Evolutionary conservation across 805 yeast genomes (phyloP), one percentile per base, ranked within the genome.

Genomic region (Candida koratica): DNA sequence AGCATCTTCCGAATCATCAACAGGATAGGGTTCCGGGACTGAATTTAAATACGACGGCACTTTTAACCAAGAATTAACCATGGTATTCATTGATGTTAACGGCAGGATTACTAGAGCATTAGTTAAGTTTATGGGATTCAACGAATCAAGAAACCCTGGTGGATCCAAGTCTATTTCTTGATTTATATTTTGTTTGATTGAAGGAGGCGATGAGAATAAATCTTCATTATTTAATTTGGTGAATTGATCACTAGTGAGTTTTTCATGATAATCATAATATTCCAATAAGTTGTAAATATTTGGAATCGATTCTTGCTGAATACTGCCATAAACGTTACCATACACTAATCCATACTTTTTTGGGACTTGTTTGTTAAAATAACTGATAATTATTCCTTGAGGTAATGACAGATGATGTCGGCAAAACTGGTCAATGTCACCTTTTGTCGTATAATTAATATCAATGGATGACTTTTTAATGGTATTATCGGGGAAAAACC

Each of bases 61-160:
- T 8, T 36, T 31, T 10, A 53, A 37, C 58, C 59, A 55, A 28
- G 33, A 37, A 10, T 36, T 30, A 37, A 48, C 51, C 49, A 64
- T 52, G 10, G 63, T 61, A 31, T 50, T 58, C 28, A 66, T 54
- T 1, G 71, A 64, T 31, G 49, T 58, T 5, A 67, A 28, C 1
- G 72, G 72, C 60, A 52, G 61, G 7, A 65, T 52, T 5, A 66
- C 62, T 19, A 62, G 48, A 36, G 54, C 55, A 39, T 59, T 62
- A 10, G 69, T 59, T 11, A 65, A 43, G 34, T 49, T 58, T 5
- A 59, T 40, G 0, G 69, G 69, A 32, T 60, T 50, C n/a, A 62
- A 45, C 32, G 56, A 38, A 6, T 56, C 61, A 7, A 44, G 28
- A 23, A 41, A 32, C 25, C 37, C 31, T 1, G 18, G 5, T 12